These are phyloP conservation scores for Kodamaea ohmeri DNA, from an alignment of 1,139 yeast genomes.

Conservation along the genomic window DNA sequence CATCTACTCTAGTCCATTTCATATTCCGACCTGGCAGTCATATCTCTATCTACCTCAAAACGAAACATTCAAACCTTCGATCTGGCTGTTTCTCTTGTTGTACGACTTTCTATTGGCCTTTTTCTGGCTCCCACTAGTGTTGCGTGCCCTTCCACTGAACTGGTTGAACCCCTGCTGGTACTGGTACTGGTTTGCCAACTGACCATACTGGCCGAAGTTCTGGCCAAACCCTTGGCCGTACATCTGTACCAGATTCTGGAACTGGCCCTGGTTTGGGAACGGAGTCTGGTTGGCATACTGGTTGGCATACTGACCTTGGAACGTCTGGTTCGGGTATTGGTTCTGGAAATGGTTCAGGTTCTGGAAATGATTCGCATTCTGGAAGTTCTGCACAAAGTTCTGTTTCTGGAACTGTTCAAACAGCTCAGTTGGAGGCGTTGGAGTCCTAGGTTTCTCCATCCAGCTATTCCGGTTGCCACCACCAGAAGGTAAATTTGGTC, in stretches of 20 bases:
- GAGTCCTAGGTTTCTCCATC: slow-evolving; percentile 22
- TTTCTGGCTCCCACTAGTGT: slow-evolving; percentile 11
- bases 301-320: no score
- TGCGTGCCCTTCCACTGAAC: slow-evolving; percentile 7
- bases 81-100: slow-evolving; percentile 3
- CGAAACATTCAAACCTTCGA: slow-evolving; percentile 5
- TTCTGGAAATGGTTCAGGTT: background rate
- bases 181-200: slow-evolving; percentile 10
- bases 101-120: slow-evolving; percentile 8
- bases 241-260: background rate
- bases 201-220: background rate
- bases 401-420: slow-evolving; percentile 4
- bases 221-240: background rate
- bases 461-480: slow-evolving; percentile 16
- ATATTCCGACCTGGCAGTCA: no score
- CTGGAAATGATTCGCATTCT: slow-evolving; percentile 7
- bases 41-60: no score
- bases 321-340: slow-evolving; percentile 1
- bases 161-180: slow-evolving; percentile 11
- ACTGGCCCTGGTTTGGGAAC: slow-evolving; percentile 2
- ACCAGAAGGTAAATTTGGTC: slow-evolving; percentile 17
- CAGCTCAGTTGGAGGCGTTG: slow-evolving; percentile 26
- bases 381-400: slow-evolving; percentile 9
- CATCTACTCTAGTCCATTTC: no score
- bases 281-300: background rate